Base-by-base conservation (phyloP, 768 basidiomycete genomes). In the Myochromella boudieri region DNA sequence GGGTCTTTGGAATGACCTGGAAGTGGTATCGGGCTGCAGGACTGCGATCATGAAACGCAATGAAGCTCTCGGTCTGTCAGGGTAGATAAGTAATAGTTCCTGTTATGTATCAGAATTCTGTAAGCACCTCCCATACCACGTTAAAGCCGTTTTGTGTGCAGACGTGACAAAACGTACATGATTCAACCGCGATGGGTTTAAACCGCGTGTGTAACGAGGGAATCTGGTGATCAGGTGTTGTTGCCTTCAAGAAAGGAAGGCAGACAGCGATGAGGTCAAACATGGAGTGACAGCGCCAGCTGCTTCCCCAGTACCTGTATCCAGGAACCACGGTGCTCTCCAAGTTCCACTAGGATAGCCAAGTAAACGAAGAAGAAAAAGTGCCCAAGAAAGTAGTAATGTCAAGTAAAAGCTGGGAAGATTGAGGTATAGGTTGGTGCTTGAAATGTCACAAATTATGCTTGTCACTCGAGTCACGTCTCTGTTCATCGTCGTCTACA, bases 1-100 rank as follows among this genome's bases (percentile, higher is more conserved):
- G 82, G 4, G 26, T 49, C 53, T 72, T 81, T 3, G 81, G 78
- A 21, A 80, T 69, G 32, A 84, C 50, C 44, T 72, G 74, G 28
- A 79, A 65, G 53, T 83, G 82, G 31, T 77, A 66, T 44, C 59
- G 51, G 37, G 74, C 67, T 1, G 78, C 74, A 4, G 82, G 80
- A n/a, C 56, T 67, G 37, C 62, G 63, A 52, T 83, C 81, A 37
- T 66, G 59, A 42, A 83, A 82, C 3, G 77, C 80, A 9, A 82
- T 46, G 48, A 80, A 80, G 3, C 56, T 54, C 1, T 68, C 61
- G 48, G 80, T n/a, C n/a, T n/a, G n/a, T n/a, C n/a, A n/a, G n/a
- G n/a, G n/a, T n/a, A n/a, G n/a, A n/a, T n/a, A n/a, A n/a, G n/a
- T n/a, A n/a, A n/a, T n/a, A n/a, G 25, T 39, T 33, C 26, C 39